Evolutionary conservation across 2,329 filamentous ascomycete genomes (phyloP).

Genomic region (Tothia fuscella): DNA sequence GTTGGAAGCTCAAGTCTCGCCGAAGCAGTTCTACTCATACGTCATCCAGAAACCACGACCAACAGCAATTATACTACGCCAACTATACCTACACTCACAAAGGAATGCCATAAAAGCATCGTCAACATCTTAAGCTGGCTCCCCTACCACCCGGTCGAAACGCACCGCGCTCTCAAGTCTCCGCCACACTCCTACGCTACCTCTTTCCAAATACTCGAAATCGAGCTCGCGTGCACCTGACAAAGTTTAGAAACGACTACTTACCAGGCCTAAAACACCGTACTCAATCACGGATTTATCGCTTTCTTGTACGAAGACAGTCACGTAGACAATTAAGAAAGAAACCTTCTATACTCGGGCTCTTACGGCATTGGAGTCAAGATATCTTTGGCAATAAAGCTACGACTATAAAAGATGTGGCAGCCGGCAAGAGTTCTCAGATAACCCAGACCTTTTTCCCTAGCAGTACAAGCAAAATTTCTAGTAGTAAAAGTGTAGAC

Average conservation of each 20-base stretch:
- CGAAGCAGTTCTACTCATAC: too few relatives aligned
- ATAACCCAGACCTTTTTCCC: constrained; percentile 15
- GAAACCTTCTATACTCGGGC: constrained; percentile 9
- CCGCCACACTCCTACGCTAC: constrained; percentile 44
- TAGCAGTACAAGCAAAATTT: not conserved
- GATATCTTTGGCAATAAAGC: not conserved
- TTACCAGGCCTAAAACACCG: constrained; percentile 58
- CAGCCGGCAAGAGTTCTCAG: constrained; percentile 19
- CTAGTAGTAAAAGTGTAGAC: not conserved
- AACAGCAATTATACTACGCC: too few relatives aligned
- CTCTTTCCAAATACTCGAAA: constrained; percentile 55
- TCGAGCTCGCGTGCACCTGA: constrained; percentile 53
- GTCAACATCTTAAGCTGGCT: too few relatives aligned
- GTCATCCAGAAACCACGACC: too few relatives aligned
- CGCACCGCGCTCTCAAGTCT: too few relatives aligned
- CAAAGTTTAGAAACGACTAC: constrained; percentile 61
- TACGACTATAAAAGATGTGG: not conserved
- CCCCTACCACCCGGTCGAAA: too few relatives aligned
- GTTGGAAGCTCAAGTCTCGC: too few relatives aligned
- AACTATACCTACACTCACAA: too few relatives aligned
- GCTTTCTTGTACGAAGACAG: constrained; percentile 56
- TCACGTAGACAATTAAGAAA: constrained; percentile 18
- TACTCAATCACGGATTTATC: constrained; percentile 66
- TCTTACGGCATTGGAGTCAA: not conserved
- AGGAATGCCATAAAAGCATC: too few relatives aligned